These are phyloP conservation scores for Pichia sp. DNA, from an alignment of 1,139 yeast genomes.

Conservation along the genomic window DNA sequence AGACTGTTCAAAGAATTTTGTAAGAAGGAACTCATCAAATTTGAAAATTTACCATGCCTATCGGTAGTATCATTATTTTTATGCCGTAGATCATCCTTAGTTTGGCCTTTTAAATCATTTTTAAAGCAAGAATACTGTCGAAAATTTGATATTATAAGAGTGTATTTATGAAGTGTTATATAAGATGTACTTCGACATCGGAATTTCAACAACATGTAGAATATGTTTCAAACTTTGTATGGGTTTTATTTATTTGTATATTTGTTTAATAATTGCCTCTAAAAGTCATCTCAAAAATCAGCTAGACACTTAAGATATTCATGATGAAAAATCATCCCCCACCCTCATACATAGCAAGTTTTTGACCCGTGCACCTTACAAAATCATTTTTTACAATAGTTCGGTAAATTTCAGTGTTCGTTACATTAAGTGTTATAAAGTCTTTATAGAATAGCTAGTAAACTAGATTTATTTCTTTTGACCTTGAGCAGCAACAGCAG, in stretches of 20 bases:
- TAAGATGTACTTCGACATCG: constrained; percentile 1
- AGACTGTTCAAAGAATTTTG: constrained; percentile 9
- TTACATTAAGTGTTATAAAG: background rate
- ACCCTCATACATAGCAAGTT: background rate
- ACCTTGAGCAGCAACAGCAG: constrained; percentile 98
- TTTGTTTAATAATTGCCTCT: background rate
- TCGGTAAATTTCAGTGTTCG: background rate
- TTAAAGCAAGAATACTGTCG: constrained; percentile 8
- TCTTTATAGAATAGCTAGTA: background rate
- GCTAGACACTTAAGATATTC: background rate
- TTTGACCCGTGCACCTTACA: background rate
- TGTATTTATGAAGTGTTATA: background rate
- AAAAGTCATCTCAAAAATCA: background rate
- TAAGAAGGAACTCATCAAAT: constrained; percentile 6
- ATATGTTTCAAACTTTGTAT: background rate
- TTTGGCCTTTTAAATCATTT: background rate
- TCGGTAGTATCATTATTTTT: background rate
- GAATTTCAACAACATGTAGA: background rate
- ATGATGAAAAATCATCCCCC: background rate
- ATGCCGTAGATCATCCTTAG: background rate
- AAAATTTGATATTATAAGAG: background rate
- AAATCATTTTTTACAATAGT: too few relatives aligned
- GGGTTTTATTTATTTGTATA: background rate
- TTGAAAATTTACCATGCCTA: constrained; percentile 2
- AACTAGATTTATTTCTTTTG: constrained; percentile 40